Conservation (phyloP, 345 rosid genomes). For the Eucalyptus pauciflora region DNA sequence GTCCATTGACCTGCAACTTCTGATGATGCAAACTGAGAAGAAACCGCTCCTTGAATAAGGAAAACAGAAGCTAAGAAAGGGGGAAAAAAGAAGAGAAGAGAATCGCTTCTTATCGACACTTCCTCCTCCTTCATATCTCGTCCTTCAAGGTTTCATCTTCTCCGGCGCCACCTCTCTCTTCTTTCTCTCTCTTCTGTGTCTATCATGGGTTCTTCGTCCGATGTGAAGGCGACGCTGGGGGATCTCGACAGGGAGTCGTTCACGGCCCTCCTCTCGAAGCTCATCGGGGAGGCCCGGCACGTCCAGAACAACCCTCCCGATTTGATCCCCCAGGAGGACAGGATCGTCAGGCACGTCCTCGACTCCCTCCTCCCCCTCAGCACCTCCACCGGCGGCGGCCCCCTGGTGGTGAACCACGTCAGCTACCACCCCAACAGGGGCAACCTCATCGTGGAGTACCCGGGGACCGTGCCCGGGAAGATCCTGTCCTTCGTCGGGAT, state of each 20-base stretch:
- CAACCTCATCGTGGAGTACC: conserved; percentile 92
- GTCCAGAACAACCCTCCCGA: conserved; percentile 97
- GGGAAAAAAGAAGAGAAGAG: not conserved
- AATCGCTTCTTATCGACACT: not conserved
- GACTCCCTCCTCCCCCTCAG: conserved; percentile 75
- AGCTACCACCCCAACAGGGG: conserved; percentile 69
- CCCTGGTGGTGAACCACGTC: conserved; percentile 62
- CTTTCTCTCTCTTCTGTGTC: not conserved
- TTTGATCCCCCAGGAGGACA: conserved; percentile 81
- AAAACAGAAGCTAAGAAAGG: not conserved
- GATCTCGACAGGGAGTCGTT: conserved; percentile 47
- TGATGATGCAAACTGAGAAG: not conserved
- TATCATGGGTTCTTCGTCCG: not conserved
- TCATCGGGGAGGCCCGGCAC: conserved; percentile 70
- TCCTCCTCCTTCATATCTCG: not conserved
- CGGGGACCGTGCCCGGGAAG: conserved; percentile 81
- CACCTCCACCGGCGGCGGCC: conserved; percentile 79
- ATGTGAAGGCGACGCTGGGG: conserved; percentile 38
- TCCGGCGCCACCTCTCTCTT: not conserved
- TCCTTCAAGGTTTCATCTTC: not conserved
- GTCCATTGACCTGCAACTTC: not conserved
- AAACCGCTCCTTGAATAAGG: not conserved
- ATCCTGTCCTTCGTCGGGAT: conserved; percentile 93
- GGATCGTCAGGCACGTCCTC: conserved; percentile 64
- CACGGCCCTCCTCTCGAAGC: conserved; percentile 52